Percentiles rank a stretch among this genome's conserved stretches.
phyloP scores from a whole-genome alignment of 2,329 filamentous ascomycete species.

The Celoporthe dispersa region DNA sequence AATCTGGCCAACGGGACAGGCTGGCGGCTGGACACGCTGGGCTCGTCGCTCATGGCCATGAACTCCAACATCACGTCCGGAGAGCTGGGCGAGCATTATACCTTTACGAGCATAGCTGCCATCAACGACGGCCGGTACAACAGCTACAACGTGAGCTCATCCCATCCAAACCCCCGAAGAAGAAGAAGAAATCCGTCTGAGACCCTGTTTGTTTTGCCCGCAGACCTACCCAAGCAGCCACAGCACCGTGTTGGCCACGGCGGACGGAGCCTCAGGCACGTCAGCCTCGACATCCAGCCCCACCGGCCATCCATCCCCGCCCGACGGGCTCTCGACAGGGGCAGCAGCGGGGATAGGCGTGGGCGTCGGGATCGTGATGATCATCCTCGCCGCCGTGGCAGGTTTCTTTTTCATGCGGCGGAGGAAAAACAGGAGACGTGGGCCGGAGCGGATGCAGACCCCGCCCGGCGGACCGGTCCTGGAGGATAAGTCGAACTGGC shows the following conservation, averaged over 20 bases:
- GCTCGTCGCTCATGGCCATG: constrained; percentile 1
- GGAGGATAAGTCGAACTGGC: background rate
- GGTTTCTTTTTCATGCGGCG: constrained; percentile 13
- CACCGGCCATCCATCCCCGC: background rate
- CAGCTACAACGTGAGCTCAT: constrained; percentile 6
- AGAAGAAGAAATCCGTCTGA: background rate
- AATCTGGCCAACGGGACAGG: constrained; percentile 20
- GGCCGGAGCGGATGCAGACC: background rate
- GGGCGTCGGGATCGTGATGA: constrained; percentile 2
- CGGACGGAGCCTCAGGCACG: background rate
- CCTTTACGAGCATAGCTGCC: constrained; percentile 15
- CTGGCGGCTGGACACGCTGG: constrained; percentile 13
- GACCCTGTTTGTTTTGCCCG: background rate
- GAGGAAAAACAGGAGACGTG: background rate
- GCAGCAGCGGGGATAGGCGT: constrained; percentile 21
- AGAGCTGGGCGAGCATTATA: constrained; percentile 17
- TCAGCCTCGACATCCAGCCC: background rate
- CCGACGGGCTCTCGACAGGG: constrained; percentile 8
- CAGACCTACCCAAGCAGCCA: constrained; percentile 17
- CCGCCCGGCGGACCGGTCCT: background rate
- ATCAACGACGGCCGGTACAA: constrained; percentile 14
- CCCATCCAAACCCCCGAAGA: background rate
- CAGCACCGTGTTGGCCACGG: background rate
- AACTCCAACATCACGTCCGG: constrained; percentile 17
- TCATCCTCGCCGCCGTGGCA: constrained; percentile 1